Percentiles rank a stretch among this genome's conserved stretches.
phyloP scores from a whole-genome alignment of 169 alveolate genomes.

The Eimeria brunetti region DNA sequence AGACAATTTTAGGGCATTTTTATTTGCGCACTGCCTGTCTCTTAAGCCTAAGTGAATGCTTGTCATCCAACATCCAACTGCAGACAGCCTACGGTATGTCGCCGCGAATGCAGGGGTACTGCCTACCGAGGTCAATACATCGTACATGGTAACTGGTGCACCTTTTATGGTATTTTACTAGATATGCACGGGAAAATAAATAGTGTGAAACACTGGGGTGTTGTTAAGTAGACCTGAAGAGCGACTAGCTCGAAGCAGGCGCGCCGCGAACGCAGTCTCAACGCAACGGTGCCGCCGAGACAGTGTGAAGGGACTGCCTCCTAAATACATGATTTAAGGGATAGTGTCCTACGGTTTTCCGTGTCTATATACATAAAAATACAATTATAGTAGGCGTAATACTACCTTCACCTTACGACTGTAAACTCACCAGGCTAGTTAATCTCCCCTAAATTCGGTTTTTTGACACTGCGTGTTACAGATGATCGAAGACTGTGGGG shows the following conservation, averaged over 20 bases:
- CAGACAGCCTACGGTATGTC: too few species aligned
- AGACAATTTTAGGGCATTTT: too few species aligned
- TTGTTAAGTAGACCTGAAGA: not conserved
- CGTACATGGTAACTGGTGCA: not conserved
- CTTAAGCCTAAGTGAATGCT: too few species aligned
- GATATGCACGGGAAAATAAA: not conserved
- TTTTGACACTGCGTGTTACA: not conserved
- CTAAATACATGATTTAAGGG: not conserved
- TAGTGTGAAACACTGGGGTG: not conserved
- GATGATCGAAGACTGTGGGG: conserved; percentile 13
- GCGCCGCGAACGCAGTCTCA: not conserved
- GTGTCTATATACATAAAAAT: not conserved
- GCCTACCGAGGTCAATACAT: not conserved
- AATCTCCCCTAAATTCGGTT: not conserved
- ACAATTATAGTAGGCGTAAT: not conserved
- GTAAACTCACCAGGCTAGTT: not conserved
- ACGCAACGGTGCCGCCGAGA: not conserved
- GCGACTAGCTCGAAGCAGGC: not conserved
- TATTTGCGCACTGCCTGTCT: too few species aligned
- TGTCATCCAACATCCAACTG: too few species aligned
- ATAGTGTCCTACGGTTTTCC: not conserved
- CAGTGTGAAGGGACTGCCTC: not conserved
- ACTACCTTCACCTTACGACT: not conserved
- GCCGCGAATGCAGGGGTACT: not conserved
- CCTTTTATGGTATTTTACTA: not conserved